Evolutionary conservation across 495 filamentous ascomycete genomes (phyloP).

Genomic region (Aspergillus bridgeri): DNA sequence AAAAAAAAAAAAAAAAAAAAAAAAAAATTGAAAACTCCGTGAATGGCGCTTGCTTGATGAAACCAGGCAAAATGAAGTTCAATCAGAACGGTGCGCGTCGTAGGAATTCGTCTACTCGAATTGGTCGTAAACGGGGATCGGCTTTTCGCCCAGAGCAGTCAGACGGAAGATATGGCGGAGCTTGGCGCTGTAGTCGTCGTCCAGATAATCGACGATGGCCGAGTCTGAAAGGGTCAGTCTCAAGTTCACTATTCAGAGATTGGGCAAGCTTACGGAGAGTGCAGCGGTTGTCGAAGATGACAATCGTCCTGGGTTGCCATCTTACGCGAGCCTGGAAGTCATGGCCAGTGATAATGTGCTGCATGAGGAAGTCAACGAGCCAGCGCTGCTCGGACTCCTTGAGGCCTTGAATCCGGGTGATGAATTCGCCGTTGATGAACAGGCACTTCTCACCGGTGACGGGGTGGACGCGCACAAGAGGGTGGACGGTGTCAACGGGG

Average conservation of each 20-base stretch:
- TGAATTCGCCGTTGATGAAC: slow-evolving; percentile 78
- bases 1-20: neutral
- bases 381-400: slow-evolving; percentile 56
- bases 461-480: slow-evolving; percentile 70
- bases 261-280: slow-evolving; percentile 48
- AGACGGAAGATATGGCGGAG: slow-evolving; percentile 53
- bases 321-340: slow-evolving; percentile 88
- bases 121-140: slow-evolving; percentile 47
- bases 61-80: neutral
- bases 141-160: slow-evolving; percentile 50
- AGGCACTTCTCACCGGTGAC: slow-evolving; percentile 77
- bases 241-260: neutral
- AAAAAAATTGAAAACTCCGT: neutral
- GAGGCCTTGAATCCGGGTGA: slow-evolving; percentile 70
- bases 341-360: slow-evolving; percentile 75
- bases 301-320: slow-evolving; percentile 78
- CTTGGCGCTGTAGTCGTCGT: slow-evolving; percentile 43
- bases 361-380: slow-evolving; percentile 81
- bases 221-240: slow-evolving; percentile 34
- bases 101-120: slow-evolving; percentile 23
- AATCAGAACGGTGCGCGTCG: neutral
- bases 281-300: slow-evolving; percentile 75
- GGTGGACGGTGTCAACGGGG: slow-evolving; percentile 65
- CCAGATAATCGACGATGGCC: slow-evolving; percentile 52
- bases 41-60: neutral